phyloP scores from a whole-genome alignment of 1,139 yeast species.

The Debaryomycetaceae sp. region DNA sequence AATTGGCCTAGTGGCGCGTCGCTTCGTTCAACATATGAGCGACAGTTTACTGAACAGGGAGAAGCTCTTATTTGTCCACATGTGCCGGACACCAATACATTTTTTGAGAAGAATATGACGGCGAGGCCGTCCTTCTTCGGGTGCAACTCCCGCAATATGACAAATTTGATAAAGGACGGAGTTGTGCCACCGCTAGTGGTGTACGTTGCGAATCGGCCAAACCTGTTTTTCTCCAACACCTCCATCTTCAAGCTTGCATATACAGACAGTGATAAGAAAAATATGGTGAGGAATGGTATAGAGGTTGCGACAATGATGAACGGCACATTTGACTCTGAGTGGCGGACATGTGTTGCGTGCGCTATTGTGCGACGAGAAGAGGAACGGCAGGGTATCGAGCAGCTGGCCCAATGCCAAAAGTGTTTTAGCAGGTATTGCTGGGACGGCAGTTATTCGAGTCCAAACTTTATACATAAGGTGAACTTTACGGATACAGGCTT shows the following conservation, averaged over 20 bases:
- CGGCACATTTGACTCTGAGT: slow-evolving; percentile 23
- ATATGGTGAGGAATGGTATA: slow-evolving; percentile 28
- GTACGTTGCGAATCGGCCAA: slow-evolving; percentile 23
- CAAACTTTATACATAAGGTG: slow-evolving; percentile 3
- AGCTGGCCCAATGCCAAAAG: slow-evolving; percentile 27
- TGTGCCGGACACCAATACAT: slow-evolving; percentile 23
- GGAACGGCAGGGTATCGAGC: slow-evolving; percentile 26
- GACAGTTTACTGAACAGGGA: slow-evolving; percentile 38
- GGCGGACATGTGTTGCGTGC: slow-evolving; percentile 38
- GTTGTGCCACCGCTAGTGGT: slow-evolving; percentile 27
- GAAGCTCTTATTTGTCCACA: slow-evolving; percentile 29
- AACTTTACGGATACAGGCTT: slow-evolving; percentile 20
- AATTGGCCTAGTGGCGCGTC: slow-evolving; percentile 77
- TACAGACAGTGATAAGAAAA: slow-evolving; percentile 20
- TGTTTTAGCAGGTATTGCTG: slow-evolving; percentile 33
- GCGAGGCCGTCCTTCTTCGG: slow-evolving; percentile 31
- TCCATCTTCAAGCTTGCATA: slow-evolving; percentile 31
- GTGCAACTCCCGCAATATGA: slow-evolving; percentile 21
- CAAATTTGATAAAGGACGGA: slow-evolving; percentile 18
- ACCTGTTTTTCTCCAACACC: slow-evolving; percentile 23
- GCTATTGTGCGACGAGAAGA: slow-evolving; percentile 35
- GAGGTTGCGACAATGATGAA: slow-evolving; percentile 26
- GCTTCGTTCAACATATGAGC: slow-evolving; percentile 39
- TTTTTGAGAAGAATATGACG: slow-evolving; percentile 18
- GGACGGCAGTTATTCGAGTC: slow-evolving; percentile 5